Evolutionary conservation across 352 stramenopile genomes (phyloP).

Genomic region (Globisporangium paroecandrum): DNA sequence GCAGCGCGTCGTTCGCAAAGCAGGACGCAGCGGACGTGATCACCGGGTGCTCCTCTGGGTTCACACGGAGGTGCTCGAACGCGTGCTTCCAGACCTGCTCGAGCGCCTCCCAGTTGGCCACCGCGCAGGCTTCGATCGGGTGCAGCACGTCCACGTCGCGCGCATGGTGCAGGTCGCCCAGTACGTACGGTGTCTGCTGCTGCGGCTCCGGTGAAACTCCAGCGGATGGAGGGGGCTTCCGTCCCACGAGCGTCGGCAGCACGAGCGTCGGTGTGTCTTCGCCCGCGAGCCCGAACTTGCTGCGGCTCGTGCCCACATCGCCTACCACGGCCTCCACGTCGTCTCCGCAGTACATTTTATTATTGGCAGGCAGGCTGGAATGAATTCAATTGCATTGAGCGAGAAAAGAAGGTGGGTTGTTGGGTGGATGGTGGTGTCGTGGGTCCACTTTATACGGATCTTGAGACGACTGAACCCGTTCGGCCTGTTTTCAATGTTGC

Average conservation of each 20-base stretch:
- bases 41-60: conserved; percentile 68
- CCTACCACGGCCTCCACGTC: conserved; percentile 95
- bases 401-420: background rate
- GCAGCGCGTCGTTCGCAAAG: conserved; percentile 67
- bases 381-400: background rate
- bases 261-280: conserved; percentile 93
- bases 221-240: conserved; percentile 14
- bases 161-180: conserved; percentile 56
- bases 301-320: conserved; percentile 88
- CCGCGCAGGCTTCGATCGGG: conserved; percentile 51
- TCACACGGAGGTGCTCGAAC: conserved; percentile 67
- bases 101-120: conserved; percentile 83
- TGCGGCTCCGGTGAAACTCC: background rate
- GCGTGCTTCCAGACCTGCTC: conserved; percentile 81
- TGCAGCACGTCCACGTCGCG: conserved; percentile 57
- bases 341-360: conserved; percentile 94
- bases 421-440: background rate
- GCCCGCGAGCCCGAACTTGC: conserved; percentile 94
- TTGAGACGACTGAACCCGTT: background rate
- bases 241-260: conserved; percentile 68
- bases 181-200: conserved; percentile 20
- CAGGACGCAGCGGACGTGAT: conserved; percentile 74
- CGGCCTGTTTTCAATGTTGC: background rate
- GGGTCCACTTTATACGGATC: background rate
- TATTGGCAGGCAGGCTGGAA: background rate